Conservation (phyloP, 306 rosid species). For the Fragaria vesca region DNA sequence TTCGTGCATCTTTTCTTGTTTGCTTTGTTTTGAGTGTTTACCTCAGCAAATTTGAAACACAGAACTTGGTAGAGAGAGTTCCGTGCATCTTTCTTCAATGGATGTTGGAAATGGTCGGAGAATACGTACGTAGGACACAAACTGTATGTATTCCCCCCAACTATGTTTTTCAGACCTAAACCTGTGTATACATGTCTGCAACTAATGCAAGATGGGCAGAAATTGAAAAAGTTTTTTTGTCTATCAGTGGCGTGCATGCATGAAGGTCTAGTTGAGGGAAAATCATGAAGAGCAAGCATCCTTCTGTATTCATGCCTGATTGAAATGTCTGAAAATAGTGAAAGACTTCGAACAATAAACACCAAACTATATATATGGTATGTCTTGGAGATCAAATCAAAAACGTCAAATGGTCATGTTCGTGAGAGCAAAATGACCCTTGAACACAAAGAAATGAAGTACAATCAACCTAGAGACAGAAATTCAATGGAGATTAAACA, state of each 20-base stretch:
- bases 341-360: neutral
- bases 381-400: neutral
- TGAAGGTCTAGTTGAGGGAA: neutral
- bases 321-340: neutral
- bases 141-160: neutral
- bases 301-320: neutral
- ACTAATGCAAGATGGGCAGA: neutral
- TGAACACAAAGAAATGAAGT: neutral
- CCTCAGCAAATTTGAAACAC: neutral
- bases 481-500: neutral
- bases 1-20: neutral
- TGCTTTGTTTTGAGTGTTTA: neutral
- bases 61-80: neutral
- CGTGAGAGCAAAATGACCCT: neutral
- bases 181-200: neutral
- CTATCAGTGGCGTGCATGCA: neutral
- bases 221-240: neutral
- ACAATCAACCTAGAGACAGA: no score
- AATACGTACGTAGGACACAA: neutral
- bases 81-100: neutral
- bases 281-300: neutral
- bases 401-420: neutral
- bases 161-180: neutral
- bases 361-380: neutral
- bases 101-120: neutral